Conservation (phyloP, 163 green algal species). For the Chloromonas sp. region DNA sequence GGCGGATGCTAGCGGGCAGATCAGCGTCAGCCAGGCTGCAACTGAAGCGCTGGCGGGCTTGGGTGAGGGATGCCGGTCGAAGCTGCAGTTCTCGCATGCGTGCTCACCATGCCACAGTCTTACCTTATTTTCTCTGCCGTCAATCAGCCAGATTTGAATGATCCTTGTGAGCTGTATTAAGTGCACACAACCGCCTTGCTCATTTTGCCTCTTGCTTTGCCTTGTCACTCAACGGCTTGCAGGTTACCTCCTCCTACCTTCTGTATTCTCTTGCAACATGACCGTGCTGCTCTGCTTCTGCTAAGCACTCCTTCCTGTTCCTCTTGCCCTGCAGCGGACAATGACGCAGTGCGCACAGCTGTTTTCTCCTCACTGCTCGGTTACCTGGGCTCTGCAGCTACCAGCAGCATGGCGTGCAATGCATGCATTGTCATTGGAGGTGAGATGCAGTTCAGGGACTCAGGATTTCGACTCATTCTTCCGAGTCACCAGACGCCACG, state of each 20-base stretch:
- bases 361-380: background rate
- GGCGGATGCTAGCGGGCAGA: background rate
- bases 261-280: background rate
- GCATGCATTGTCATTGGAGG: background rate
- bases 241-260: background rate
- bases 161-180: background rate
- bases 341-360: background rate
- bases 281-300: background rate
- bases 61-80: background rate
- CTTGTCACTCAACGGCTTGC: background rate
- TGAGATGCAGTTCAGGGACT: background rate
- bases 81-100: no score
- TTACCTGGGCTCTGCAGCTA: background rate
- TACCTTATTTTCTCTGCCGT: background rate
- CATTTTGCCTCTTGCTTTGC: background rate
- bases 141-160: background rate
- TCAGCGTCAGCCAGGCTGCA: background rate
- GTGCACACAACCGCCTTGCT: background rate
- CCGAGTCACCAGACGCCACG: no score
- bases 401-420: background rate
- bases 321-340: background rate
- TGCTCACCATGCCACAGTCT: background rate
- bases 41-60: slow-evolving; percentile 1
- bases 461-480: no score
- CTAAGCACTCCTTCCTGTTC: background rate